Conservation (phyloP, 257 asterid species). For the Solanum chilense region DNA sequence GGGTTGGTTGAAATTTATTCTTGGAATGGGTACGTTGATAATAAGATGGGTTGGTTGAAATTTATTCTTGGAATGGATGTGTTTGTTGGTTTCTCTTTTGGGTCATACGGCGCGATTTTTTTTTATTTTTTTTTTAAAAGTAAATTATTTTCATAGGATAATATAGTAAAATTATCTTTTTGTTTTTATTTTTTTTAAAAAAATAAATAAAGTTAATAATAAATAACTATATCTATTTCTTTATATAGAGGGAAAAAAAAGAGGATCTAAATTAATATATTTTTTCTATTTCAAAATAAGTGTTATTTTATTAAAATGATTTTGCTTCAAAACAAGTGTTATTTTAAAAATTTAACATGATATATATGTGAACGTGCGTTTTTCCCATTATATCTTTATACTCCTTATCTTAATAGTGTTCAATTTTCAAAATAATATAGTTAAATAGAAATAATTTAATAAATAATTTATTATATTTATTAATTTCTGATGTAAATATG, state of each 20-base stretch:
- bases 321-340: too few relatives aligned
- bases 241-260: too few relatives aligned
- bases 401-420: background rate
- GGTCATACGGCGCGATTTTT: background rate
- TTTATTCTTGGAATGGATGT: background rate
- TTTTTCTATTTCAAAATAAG: background rate
- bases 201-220: too few relatives aligned
- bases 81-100: background rate
- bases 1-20: background rate
- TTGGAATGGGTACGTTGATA: background rate
- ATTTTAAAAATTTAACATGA: too few relatives aligned
- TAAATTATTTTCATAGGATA: too few relatives aligned
- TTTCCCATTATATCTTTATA: background rate
- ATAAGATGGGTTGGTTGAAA: background rate
- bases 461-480: too few relatives aligned
- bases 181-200: too few relatives aligned
- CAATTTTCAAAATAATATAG: too few relatives aligned
- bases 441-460: too few relatives aligned
- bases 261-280: background rate
- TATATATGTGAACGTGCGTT: fast-evolving
- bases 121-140: too few relatives aligned
- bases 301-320: background rate
- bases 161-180: too few relatives aligned
- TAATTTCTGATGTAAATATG: background rate
- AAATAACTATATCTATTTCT: too few relatives aligned